These are phyloP conservation scores for Geotrichum candidum DNA, from an alignment of 1,139 yeast species.

Conservation along the genomic window DNA sequence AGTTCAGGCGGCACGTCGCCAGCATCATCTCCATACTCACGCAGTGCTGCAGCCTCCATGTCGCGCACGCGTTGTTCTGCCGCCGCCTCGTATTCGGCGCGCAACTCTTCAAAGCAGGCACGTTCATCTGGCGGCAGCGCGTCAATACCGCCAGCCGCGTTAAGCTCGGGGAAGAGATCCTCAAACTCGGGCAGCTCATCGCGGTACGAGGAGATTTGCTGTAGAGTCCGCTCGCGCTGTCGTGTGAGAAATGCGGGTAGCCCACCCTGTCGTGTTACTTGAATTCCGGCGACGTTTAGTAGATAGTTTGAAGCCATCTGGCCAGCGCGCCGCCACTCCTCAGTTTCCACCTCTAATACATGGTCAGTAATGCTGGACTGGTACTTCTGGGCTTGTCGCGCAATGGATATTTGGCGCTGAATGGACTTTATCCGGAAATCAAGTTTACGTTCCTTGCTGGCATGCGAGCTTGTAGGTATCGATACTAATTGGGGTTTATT, in stretches of 20 bases:
- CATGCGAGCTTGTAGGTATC: background rate
- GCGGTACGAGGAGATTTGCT: background rate
- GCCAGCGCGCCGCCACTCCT: constrained; percentile 43
- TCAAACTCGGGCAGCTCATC: background rate
- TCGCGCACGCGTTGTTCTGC: constrained; percentile 28
- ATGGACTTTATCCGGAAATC: background rate
- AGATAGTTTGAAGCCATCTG: constrained; percentile 42
- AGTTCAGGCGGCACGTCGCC: constrained; percentile 34
- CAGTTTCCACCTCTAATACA: constrained; percentile 30
- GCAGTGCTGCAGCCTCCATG: constrained; percentile 15
- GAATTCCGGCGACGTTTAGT: constrained; percentile 38
- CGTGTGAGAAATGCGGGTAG: constrained; percentile 38
- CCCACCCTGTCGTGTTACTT: constrained; percentile 43
- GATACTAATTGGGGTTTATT: background rate
- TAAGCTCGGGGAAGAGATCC: constrained; percentile 20
- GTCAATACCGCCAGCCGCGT: constrained; percentile 32
- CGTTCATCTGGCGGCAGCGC: constrained; percentile 32
- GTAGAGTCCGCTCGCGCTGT: constrained; percentile 21
- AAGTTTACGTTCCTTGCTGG: background rate
- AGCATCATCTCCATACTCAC: constrained; percentile 22
- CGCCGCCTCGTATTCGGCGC: constrained; percentile 28
- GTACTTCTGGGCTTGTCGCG: constrained; percentile 35
- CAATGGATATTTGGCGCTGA: background rate
- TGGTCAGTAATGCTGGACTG: constrained; percentile 18
- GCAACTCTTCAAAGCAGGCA: constrained; percentile 21